These are phyloP conservation scores for Triticum dicoccoides DNA, from an alignment of 176 grass and related monocot species.

Conservation along the genomic window DNA sequence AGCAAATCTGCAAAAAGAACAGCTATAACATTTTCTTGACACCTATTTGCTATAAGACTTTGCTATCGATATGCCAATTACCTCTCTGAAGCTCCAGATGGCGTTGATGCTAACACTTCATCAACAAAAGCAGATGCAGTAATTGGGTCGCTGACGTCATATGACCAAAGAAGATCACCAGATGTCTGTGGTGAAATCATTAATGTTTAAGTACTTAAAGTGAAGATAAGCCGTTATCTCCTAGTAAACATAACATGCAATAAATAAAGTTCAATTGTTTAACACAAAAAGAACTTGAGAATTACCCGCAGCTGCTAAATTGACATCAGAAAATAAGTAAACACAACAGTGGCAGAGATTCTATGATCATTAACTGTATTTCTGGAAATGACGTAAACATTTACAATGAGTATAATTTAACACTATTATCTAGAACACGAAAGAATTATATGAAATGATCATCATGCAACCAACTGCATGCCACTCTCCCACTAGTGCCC, in stretches of 20 bases:
- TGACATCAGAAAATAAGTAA: constrained; percentile 5
- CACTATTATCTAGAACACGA: not conserved
- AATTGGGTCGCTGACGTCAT: constrained; percentile 68
- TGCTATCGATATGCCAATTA: constrained; percentile 5
- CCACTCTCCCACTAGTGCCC: not conserved
- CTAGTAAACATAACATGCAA: not conserved
- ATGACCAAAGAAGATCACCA: constrained; percentile 69
- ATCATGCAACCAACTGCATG: not conserved
- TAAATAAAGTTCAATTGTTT: not conserved
- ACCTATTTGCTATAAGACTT: not conserved
- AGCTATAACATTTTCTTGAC: constrained; percentile 1
- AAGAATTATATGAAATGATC: not conserved
- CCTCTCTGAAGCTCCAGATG: constrained; percentile 56
- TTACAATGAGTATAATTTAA: not conserved
- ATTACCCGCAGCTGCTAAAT: not conserved
- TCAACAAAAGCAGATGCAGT: constrained; percentile 78
- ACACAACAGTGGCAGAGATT: not conserved
- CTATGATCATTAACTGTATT: not conserved
- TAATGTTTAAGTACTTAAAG: not conserved
- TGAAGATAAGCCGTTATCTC: not conserved
- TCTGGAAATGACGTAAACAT: not conserved
- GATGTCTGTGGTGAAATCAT: constrained; percentile 22
- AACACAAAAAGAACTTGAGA: not conserved
- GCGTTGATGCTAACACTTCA: constrained; percentile 49
- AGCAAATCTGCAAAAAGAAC: constrained; percentile 46